Base-by-base conservation (phyloP, 345 rosid genomes). In the Camelina neglecta region DNA sequence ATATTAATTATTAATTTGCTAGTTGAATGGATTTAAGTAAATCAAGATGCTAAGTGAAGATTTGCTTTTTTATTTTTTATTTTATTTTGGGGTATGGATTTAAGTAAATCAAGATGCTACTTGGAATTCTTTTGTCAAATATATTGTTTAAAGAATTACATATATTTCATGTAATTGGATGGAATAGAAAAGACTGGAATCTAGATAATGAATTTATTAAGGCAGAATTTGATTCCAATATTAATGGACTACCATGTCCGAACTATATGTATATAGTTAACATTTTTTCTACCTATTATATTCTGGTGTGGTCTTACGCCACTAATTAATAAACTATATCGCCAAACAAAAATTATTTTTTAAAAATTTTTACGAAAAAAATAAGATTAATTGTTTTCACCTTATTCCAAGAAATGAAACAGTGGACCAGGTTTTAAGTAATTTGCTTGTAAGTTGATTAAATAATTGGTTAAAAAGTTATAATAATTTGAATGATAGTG, bases 151-250 rank as follows among this genome's bases (percentile, higher is more conserved):
- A 58, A n/a, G 26, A 57, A 75, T 8, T 66, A 11, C 41, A 54
- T 44, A 38, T 26, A 50, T 67, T 61, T 61, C 11, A n/a, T 53
- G 33, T 63, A 64, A 58, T 49, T 77, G 71, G 70, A 57, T 15
- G 45, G 67, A 64, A 71, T 39, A 64, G 7, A 71, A 77, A 71
- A 50, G 66, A 65, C 6, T 49, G 12, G 68, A 77, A 77, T 77
- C 62, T 77, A 31, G 13, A 49, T 35, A 49, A 63, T 77, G 67
- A 64, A 64, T 57, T 65, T 64, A 63, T 64, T 39, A 64, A 71
- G 59, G 56, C 29, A 77, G 81, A 71, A 77, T 71, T 77, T 71
- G 76, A 77, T 77, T 77, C 81, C 76, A 31, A 18, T 77, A 65
- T 65, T 77, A 71, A 77, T 77, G 81, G 81, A 77, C 72, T 64